Evolutionary conservation across 345 rosid genomes (phyloP), one percentile per base, ranked within the genome.

Genomic region (Populus alba): DNA sequence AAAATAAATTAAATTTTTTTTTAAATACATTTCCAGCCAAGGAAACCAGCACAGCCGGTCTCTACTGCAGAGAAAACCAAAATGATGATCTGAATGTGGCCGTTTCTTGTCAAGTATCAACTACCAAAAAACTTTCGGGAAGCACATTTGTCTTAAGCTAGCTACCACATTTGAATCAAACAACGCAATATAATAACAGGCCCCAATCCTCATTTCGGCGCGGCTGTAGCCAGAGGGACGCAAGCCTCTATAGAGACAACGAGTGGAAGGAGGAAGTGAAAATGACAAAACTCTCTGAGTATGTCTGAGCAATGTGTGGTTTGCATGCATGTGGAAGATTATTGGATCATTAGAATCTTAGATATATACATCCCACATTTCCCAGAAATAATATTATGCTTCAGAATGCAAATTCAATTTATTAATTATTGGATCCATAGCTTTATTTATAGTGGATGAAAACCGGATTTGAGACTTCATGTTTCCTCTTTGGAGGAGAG

Each of bases 61-160:
- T 47, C 18, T 1, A 1, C 5, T 15, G 51, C 51, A 5, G 51
- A 47, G 17, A 13, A n/a, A 47, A 47, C 16, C 16, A 47, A 17
- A 73, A 25, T 31, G 71, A 66, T 75, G 31, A 66, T 45, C 31
- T 35, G 78, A 75, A 75, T 33, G 15, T 47, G 72, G 78, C 59
- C 31, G 78, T 47, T 47, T 75, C 61, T 2, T 13, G 78, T 66
- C 78, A 66, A n/a, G 8, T 66, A 29, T 75, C 35, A 66, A 66
- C 78, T 31, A 23, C 77, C 27, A 18, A 75, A 75, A 75, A 75
- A 66, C 59, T 31, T 62, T 65, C 61, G 43, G 17, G 23, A 31
- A 72, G 27, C 20, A 22, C 8, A 20, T 53, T 27, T 53, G 23
- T 0, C 16, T 0, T n/a, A 8, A 62, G 27, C 10, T 25, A 43